phyloP scores from a whole-genome alignment of 441 rosid genomes.

The Erodium trifolium region DNA sequence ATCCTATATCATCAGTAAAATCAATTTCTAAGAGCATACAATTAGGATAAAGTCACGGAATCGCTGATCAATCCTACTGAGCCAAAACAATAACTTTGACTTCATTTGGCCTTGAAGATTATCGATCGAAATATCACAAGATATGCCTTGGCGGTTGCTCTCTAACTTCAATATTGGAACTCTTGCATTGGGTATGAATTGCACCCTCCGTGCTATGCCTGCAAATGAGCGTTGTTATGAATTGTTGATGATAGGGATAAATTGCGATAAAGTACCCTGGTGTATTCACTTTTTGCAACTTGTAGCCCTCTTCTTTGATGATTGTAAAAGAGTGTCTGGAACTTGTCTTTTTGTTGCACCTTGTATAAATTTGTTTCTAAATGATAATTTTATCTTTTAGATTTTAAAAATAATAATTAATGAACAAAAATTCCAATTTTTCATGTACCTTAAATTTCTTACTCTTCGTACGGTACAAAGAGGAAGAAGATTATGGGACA shows the following conservation, averaged over 20 bases:
- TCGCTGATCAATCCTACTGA: conserved; percentile 70
- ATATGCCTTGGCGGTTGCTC: conserved; percentile 39
- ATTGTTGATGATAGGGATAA: not conserved
- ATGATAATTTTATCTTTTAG: too few species aligned
- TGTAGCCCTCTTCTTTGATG: too few species aligned
- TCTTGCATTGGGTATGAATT: conserved; percentile 55
- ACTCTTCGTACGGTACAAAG: too few species aligned
- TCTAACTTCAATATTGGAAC: conserved; percentile 81
- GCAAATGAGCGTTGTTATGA: conserved; percentile 15
- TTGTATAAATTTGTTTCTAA: too few species aligned
- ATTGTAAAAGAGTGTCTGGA: too few species aligned
- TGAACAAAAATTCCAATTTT: too few species aligned
- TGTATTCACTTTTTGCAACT: too few species aligned
- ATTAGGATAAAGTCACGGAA: conserved; percentile 73
- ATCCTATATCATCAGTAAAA: conserved; percentile 14
- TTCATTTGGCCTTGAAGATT: conserved; percentile 67
- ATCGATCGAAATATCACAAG: conserved; percentile 85
- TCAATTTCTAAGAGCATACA: conserved; percentile 32
- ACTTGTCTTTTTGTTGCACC: too few species aligned
- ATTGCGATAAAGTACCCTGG: too few species aligned
- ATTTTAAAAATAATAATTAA: too few species aligned
- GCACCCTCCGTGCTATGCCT: conserved; percentile 53
- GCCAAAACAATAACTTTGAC: conserved; percentile 75
- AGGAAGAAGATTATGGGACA: too few species aligned
- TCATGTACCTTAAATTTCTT: too few species aligned